Base-by-base conservation (phyloP, 2,329 filamentous ascomycete species). In the Aureobasidium sp. region DNA sequence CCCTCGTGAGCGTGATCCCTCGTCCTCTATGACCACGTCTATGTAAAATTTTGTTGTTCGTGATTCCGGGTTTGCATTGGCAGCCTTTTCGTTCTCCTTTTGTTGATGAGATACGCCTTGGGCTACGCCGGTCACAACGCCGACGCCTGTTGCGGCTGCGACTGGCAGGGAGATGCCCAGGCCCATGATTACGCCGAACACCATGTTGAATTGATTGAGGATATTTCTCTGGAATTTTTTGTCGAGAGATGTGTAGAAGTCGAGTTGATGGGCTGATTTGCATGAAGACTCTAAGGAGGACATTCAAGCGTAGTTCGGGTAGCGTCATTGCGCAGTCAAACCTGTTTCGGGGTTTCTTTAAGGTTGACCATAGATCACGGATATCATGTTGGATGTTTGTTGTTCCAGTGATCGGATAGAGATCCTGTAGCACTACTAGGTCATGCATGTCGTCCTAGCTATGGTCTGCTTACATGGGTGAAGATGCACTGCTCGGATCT, bases 1-100 rank as follows among this genome's bases (percentile, higher is more conserved):
- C 27, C 66, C 70, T 63, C 55, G 72, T 64, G 59, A 67, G 62
- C 55, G 68, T 50, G 63, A 60, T 31, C 51, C 57, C 40, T 57
- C 69, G 64, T 58, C 71, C 61, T 75, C 74, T 66, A 78, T 75
- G 53, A 69, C 71, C 37, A 77, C 74, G 46, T 79, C 73, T 46
- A 80, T 67, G 63, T 78, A 76, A 68, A 81, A 81, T 58, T 81
- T 80, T 59, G 76, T 73, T 76, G 80, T 79, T 38, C 77, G 78
- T 49, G 74, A 74, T 55, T 78, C 73, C 23, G 58, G 49, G 29
- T 65, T 61, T 4, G 55, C 62, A 65, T 78, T 78, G 21, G 74
- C 73, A 21, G 75, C 75, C 66, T 79, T 77, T 66, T 75, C 76
- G 61, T 79, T 79, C 61, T 77, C 74, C 61, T 78, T 76, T 64